phyloP scores from a whole-genome alignment of 139 green algal species.

The Coccomyxa sp. region DNA sequence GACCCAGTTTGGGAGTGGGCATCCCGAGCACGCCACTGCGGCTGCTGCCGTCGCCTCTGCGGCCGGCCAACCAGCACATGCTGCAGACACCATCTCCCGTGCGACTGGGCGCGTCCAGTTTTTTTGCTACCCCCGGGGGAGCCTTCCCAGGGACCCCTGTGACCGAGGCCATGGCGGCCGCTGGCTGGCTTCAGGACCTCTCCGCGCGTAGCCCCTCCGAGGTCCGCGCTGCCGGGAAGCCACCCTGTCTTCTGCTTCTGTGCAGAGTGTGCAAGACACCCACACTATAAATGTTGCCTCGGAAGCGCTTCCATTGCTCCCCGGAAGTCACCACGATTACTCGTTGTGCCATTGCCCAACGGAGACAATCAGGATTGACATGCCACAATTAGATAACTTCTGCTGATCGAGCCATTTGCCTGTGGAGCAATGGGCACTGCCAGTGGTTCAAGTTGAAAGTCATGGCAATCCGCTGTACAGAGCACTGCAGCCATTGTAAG shows the following conservation, averaged over 20 bases:
- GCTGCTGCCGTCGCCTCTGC: constrained; percentile 7
- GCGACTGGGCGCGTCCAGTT: constrained; percentile 2
- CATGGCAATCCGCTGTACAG: too few species aligned
- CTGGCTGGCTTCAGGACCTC: constrained; percentile 45
- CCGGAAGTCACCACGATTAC: too few species aligned
- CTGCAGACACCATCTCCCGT: constrained; percentile 9
- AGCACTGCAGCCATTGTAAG: background rate
- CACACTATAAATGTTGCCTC: too few species aligned
- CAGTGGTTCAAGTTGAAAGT: too few species aligned
- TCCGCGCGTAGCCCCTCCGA: background rate
- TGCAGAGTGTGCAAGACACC: too few species aligned
- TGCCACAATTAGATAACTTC: too few species aligned
- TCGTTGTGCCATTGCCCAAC: too few species aligned
- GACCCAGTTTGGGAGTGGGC: too few species aligned
- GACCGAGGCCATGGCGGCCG: constrained; percentile 39
- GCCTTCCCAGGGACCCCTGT: constrained; percentile 36
- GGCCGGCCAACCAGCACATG: background rate
- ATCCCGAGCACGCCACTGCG: background rate
- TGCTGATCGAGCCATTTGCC: too few species aligned
- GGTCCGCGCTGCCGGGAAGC: background rate
- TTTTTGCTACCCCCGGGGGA: background rate
- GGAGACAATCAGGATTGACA: too few species aligned
- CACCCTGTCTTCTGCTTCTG: background rate
- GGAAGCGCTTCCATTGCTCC: too few species aligned
- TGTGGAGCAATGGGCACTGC: too few species aligned